Evolutionary conservation across 768 basidiomycete species (phyloP).

Genomic region (Naematelia encephala): DNA sequence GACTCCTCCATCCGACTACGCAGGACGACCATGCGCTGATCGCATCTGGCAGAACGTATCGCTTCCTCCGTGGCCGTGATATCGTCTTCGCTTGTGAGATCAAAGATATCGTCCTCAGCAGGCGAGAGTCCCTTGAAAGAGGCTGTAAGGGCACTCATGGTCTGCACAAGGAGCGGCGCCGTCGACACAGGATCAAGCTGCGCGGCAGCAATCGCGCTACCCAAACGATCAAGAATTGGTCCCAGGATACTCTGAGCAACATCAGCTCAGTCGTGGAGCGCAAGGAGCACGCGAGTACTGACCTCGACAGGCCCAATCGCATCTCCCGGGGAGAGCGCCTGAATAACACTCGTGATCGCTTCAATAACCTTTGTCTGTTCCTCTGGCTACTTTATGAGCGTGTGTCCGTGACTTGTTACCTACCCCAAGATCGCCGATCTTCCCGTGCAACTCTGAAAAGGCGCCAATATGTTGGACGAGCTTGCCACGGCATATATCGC

Average conservation of each 20-base stretch:
- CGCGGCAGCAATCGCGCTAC: slow-evolving; percentile 38
- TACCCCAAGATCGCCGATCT: slow-evolving; percentile 70
- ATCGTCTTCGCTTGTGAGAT: slow-evolving; percentile 57
- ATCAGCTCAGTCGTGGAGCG: neutral
- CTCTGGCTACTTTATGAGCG: slow-evolving; percentile 35
- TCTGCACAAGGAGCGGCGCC: slow-evolving; percentile 62
- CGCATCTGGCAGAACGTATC: slow-evolving; percentile 55
- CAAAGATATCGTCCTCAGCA: slow-evolving; percentile 64
- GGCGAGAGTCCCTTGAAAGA: slow-evolving; percentile 83
- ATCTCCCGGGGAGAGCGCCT: slow-evolving; percentile 75
- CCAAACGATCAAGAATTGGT: slow-evolving; percentile 69
- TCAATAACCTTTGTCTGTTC: slow-evolving; percentile 89
- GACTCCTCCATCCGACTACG: slow-evolving; percentile 65
- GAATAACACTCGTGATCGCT: slow-evolving; percentile 87
- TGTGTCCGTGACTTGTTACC: slow-evolving; percentile 26
- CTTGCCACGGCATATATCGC: slow-evolving; percentile 81
- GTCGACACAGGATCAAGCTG: slow-evolving; percentile 62
- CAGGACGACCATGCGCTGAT: slow-evolving; percentile 55
- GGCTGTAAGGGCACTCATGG: slow-evolving; percentile 76
- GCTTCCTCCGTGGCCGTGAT: slow-evolving; percentile 54
- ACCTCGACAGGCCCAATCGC: slow-evolving; percentile 76
- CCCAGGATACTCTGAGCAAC: slow-evolving; percentile 63
- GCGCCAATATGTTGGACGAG: slow-evolving; percentile 78
- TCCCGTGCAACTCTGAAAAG: slow-evolving; percentile 78
- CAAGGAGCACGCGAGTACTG: slow-evolving; percentile 15